Evolutionary conservation across 2,329 filamentous ascomycete genomes (phyloP).

Genomic region (Didymella arachidicola): DNA sequence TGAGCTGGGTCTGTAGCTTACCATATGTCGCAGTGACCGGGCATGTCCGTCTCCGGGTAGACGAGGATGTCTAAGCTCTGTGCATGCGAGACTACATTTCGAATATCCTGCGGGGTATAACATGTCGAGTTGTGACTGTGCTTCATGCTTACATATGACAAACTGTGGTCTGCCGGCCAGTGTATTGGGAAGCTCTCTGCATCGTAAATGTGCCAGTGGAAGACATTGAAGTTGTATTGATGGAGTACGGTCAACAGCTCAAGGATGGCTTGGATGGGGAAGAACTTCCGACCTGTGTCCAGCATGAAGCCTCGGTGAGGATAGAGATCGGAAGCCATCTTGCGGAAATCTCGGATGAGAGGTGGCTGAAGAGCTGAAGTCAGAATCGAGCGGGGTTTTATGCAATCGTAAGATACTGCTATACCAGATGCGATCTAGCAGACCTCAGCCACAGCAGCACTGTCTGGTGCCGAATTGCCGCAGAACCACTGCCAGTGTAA

Average conservation of each 20-base stretch:
- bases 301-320: not conserved
- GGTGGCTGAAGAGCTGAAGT: not conserved
- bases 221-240: not conserved
- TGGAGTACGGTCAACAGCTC: not conserved
- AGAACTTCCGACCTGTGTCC: not conserved
- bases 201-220: not conserved
- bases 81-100: not conserved
- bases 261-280: not conserved
- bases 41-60: not conserved
- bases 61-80: not conserved
- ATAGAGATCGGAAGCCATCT: not conserved
- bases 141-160: not conserved
- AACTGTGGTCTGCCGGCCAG: not conserved
- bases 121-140: not conserved
- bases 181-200: not conserved
- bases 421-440: not conserved
- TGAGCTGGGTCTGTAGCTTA: not conserved
- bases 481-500: not conserved
- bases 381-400: not conserved
- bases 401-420: not conserved
- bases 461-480: not conserved
- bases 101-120: not conserved
- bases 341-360: not conserved
- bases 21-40: not conserved
- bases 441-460: not conserved